These are phyloP conservation scores for Coemansia sp. DNA, from an alignment of 192 early-diverging fungal genomes.

Conservation along the genomic window DNA sequence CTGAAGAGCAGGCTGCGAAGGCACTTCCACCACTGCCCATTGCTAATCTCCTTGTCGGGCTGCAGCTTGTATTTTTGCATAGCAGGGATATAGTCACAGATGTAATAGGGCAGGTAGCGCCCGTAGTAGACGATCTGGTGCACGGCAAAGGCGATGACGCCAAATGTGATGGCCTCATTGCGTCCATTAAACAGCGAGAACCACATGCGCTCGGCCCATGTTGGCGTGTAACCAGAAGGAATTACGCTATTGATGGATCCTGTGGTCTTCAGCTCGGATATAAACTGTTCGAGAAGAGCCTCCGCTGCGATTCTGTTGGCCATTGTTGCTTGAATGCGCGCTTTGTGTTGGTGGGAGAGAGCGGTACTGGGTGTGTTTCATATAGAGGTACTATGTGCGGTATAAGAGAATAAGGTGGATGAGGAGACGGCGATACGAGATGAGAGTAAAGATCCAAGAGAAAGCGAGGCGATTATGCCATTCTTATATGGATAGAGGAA, in stretches of 20 bases:
- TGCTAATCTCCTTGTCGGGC: slow-evolving; percentile 58
- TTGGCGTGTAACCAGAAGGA: slow-evolving; percentile 25
- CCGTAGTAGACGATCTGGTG: slow-evolving; percentile 92
- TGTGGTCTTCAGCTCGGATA: slow-evolving; percentile 24
- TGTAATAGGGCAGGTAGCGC: slow-evolving; percentile 78
- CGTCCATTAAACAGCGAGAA: slow-evolving; percentile 63
- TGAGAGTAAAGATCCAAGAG: no score
- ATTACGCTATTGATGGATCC: slow-evolving; percentile 15
- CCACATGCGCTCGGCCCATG: slow-evolving; percentile 63
- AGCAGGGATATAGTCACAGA: slow-evolving; percentile 82
- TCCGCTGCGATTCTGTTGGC: slow-evolving; percentile 7
- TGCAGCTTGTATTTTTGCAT: slow-evolving; percentile 74
- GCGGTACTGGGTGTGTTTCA: not conserved
- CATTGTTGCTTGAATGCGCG: not conserved
- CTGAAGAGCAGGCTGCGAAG: slow-evolving; percentile 60
- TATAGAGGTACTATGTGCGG: not conserved
- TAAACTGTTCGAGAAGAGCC: slow-evolving; percentile 26
- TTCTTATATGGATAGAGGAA: no score
- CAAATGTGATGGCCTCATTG: slow-evolving; percentile 67
- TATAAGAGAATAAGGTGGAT: no score
- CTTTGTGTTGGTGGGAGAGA: not conserved
- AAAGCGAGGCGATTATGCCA: no score
- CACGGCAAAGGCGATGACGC: slow-evolving; percentile 73
- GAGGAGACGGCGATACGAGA: no score
- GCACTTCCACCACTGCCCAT: slow-evolving; percentile 61